phyloP scores from a whole-genome alignment of 495 filamentous ascomycete genomes.

The Penicillium flavigenum region DNA sequence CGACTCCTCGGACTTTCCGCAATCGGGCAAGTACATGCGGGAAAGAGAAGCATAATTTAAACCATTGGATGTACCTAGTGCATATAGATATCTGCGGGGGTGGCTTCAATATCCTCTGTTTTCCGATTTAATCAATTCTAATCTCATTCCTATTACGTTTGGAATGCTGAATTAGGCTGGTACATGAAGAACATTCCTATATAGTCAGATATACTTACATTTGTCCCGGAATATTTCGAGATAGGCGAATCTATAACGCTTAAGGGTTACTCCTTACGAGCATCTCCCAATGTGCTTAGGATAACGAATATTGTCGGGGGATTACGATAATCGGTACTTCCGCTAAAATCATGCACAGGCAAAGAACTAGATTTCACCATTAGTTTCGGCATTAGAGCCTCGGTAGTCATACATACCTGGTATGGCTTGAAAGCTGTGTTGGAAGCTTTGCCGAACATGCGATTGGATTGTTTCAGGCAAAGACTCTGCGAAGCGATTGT shows the following conservation, averaged over 20 bases:
- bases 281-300: neutral
- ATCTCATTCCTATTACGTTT: conserved; percentile 4
- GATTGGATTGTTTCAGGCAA: neutral
- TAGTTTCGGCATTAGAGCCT: neutral
- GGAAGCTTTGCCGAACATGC: neutral
- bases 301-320: neutral
- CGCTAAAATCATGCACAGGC: neutral
- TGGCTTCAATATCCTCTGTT: neutral
- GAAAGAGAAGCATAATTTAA: neutral
- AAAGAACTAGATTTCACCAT: neutral
- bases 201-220: neutral
- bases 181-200: neutral
- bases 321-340: neutral
- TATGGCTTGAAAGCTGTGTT: neutral
- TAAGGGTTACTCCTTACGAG: neutral
- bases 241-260: neutral
- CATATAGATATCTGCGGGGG: neutral
- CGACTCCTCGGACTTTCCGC: neutral
- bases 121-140: neutral
- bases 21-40: conserved; percentile 16
- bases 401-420: neutral
- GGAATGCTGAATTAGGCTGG: neutral
- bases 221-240: neutral
- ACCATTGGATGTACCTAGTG: neutral
- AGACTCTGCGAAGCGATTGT: neutral